These are phyloP conservation scores for Aspergillus ibericus DNA, from an alignment of 2,329 filamentous ascomycete species.

Conservation along the genomic window DNA sequence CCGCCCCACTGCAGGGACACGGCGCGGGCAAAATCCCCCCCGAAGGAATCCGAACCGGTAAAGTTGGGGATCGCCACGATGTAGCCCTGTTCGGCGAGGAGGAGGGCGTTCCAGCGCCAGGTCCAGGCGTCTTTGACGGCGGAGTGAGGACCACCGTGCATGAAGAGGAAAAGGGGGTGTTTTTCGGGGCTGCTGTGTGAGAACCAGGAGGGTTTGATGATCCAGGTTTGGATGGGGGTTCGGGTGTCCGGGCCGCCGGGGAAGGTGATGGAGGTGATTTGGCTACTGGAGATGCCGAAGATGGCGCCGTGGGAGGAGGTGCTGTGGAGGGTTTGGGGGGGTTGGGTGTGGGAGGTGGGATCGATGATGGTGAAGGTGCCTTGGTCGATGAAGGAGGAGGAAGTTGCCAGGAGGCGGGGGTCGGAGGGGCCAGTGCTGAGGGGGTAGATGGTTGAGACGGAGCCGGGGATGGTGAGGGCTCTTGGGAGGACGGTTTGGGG, in stretches of 20 bases:
- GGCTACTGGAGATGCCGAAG: neutral
- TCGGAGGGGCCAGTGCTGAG: neutral
- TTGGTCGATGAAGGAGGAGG: slow-evolving; percentile 1
- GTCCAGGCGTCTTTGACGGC: neutral
- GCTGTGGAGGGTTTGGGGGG: neutral
- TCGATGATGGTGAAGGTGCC: neutral
- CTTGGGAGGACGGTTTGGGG: neutral
- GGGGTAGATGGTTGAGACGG: neutral
- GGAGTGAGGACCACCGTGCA: slow-evolving; percentile 3
- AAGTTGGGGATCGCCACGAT: slow-evolving; percentile 4
- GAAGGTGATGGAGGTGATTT: neutral
- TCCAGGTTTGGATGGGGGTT: slow-evolving; percentile 1
- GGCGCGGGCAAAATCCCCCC: neutral
- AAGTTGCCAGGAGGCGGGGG: neutral
- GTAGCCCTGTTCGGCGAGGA: slow-evolving; percentile 2
- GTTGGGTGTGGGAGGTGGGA: neutral
- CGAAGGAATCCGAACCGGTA: slow-evolving; percentile 2
- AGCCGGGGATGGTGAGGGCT: neutral
- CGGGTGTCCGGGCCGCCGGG: neutral
- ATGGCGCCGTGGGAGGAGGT: neutral
- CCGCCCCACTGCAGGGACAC: slow-evolving; percentile 3
- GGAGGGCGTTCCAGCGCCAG: neutral
- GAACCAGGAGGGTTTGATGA: neutral
- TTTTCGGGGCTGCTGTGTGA: neutral
- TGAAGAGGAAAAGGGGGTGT: neutral